Evolutionary conservation across 192 early-diverging fungal species (phyloP).

Genomic region (Paraglomus occultum): DNA sequence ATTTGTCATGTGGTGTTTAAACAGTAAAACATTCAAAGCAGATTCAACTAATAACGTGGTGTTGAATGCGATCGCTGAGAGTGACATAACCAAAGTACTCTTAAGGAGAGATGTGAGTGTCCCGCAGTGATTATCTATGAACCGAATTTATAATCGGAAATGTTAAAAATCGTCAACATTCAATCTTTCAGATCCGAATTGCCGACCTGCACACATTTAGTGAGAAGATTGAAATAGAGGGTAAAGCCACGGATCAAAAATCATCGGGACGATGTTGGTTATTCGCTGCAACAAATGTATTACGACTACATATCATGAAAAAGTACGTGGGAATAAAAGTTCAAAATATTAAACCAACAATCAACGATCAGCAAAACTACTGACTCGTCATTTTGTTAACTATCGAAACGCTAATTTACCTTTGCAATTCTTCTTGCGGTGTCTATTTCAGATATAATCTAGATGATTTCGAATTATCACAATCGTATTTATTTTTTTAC

Average conservation of each 20-base stretch:
- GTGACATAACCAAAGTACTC: slow-evolving; percentile 55
- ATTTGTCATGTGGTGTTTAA: neutral
- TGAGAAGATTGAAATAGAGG: slow-evolving; percentile 53
- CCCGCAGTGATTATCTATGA: neutral
- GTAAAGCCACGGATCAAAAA: slow-evolving; percentile 68
- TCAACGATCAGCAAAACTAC: no score
- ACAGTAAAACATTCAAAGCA: slow-evolving; percentile 46
- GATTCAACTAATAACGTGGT: slow-evolving; percentile 70
- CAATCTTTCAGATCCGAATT: slow-evolving; percentile 42
- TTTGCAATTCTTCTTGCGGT: no score
- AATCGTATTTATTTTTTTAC: slow-evolving; percentile 72
- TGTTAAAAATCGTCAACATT: no score
- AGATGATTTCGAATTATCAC: slow-evolving; percentile 77
- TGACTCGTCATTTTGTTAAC: no score
- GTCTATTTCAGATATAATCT: slow-evolving; percentile 53
- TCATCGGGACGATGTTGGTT: slow-evolving; percentile 79
- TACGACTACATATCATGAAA: slow-evolving; percentile 66
- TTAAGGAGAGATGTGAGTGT: slow-evolving; percentile 51
- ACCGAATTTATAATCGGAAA: no score
- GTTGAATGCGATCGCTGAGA: slow-evolving; percentile 60
- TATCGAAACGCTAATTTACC: no score
- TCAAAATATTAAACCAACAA: neutral
- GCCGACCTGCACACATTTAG: slow-evolving; percentile 56
- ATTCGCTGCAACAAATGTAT: slow-evolving; percentile 75
- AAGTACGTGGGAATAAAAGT: no score